Percentiles rank a stretch among this genome's conserved stretches.
These are phyloP conservation scores for Trametes sanguinea DNA, from an alignment of 768 basidiomycete genomes.

Conservation along the genomic window DNA sequence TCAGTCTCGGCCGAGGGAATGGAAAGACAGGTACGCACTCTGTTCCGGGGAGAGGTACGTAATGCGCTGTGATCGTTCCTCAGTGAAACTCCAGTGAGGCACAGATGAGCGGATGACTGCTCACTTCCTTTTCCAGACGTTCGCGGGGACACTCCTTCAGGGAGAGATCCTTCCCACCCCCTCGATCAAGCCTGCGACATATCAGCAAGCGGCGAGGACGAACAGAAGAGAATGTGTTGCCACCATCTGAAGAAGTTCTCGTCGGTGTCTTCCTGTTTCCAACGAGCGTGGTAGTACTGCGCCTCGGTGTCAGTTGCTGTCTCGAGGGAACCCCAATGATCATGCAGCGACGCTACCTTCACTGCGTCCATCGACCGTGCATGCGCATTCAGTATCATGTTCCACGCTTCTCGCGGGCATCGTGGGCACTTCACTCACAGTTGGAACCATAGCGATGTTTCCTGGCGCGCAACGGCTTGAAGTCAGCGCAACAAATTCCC, in stretches of 20 bases:
- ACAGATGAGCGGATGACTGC: background rate
- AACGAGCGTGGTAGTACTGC: conserved; percentile 60
- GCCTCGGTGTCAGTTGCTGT: background rate
- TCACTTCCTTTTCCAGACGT: conserved; percentile 59
- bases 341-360: conserved; percentile 35
- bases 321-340: background rate
- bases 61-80: conserved; percentile 40
- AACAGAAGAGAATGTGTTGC: background rate
- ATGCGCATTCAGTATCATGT: background rate
- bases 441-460: conserved; percentile 68
- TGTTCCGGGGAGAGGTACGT: conserved; percentile 48
- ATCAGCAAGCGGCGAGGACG: background rate
- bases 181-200: conserved; percentile 58
- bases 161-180: conserved; percentile 55
- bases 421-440: conserved; percentile 38
- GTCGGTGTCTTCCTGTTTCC: conserved; percentile 57
- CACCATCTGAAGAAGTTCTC: conserved; percentile 73
- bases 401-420: background rate
- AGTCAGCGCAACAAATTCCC: background rate
- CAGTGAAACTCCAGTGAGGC: conserved; percentile 6
- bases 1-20: background rate
- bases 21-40: conserved; percentile 35
- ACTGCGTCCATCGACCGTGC: conserved; percentile 33
- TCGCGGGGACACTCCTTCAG: conserved; percentile 62
- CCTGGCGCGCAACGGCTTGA: conserved; percentile 28